Evolutionary conservation across 768 basidiomycete genomes (phyloP).

Genomic region (Tephrocybe sp.): DNA sequence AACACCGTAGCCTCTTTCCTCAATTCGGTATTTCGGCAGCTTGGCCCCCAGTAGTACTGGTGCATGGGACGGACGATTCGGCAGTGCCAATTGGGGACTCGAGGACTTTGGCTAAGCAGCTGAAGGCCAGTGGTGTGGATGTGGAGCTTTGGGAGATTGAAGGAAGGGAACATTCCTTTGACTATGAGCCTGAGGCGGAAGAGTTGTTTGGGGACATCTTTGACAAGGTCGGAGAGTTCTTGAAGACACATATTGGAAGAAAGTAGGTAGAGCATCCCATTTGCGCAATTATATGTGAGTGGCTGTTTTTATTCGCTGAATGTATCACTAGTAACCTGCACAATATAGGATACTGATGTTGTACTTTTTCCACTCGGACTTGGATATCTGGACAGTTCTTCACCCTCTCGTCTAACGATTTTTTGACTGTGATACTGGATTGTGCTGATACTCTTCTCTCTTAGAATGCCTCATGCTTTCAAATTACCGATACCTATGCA

Average conservation of each 20-base stretch:
- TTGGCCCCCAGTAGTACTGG: constrained; percentile 47
- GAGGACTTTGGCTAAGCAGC: constrained; percentile 26
- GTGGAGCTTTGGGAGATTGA: constrained; percentile 23
- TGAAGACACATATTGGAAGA: constrained; percentile 15
- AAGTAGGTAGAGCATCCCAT: not conserved
- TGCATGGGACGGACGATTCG: constrained; percentile 50
- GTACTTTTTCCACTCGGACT: too few species aligned
- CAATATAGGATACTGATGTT: too few species aligned
- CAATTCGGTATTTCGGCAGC: constrained; percentile 34
- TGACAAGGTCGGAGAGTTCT: constrained; percentile 38
- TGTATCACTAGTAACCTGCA: too few species aligned
- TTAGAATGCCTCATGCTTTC: too few species aligned
- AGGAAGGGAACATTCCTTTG: constrained; percentile 54
- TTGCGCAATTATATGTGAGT: too few species aligned
- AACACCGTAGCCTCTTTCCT: constrained; percentile 42
- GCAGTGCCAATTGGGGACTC: constrained; percentile 46
- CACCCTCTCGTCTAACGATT: too few species aligned
- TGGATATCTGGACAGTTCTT: too few species aligned
- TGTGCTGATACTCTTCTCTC: too few species aligned
- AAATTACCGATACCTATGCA: too few species aligned
- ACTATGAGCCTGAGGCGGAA: constrained; percentile 47
- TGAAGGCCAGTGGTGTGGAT: constrained; percentile 31
- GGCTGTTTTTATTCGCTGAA: too few species aligned
- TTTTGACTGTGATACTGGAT: too few species aligned
- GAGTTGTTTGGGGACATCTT: constrained; percentile 34